Base-by-base conservation (phyloP, 805 yeast species). In the Cyberlindnera euphorbiae region DNA sequence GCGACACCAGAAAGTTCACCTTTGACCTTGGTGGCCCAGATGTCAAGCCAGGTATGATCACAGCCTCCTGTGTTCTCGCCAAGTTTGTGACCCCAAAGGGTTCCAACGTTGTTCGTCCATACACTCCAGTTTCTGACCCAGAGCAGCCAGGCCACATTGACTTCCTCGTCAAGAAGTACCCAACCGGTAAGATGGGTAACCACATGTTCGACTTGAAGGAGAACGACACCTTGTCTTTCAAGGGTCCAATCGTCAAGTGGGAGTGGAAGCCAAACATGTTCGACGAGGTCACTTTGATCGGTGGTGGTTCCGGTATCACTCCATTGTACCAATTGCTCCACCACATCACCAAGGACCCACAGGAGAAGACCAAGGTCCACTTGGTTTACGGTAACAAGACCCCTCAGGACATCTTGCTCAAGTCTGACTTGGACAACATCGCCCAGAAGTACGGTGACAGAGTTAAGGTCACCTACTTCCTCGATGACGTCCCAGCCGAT, bases 251-350 rank as follows among this genome's bases (percentile, higher is more conserved):
- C 48, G 69, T 73, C 55, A 93, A 93, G 71, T 89, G 93, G 85
- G 77, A 82, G 59, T 86, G 94, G 87, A 73, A 73, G 53, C 82
- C 90, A 50, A 90, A 93, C 72, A 76, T 79, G 59, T 90, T 75
- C 69, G 76, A 83, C 55, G 68, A 77, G 47, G 77, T 93, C 59
- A 77, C 82, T 40, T 74, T 93, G 59, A 70, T 93, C 50, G 97
- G 96, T 53, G 98, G 95, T 56, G 98, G 98, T 58, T 73, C 95
- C 34, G 97, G 97, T 65, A 89, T 93, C 62, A 86, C 97, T 32
- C 98, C 98, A 42, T 72, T 93, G 64, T 89, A 74, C 72, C 98
- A 93, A 71, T 66, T 93, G 60, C 62, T 86, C 45, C 82, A 77
- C 55, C 79, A 77, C 59, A 75, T 90, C 58, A 71, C 84, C 55